A percentile compares a stretch with the other conserved stretches of the same genome.
Conservation (phyloP, 1,139 yeast genomes). For the Suhomyces bolitotheri region DNA sequence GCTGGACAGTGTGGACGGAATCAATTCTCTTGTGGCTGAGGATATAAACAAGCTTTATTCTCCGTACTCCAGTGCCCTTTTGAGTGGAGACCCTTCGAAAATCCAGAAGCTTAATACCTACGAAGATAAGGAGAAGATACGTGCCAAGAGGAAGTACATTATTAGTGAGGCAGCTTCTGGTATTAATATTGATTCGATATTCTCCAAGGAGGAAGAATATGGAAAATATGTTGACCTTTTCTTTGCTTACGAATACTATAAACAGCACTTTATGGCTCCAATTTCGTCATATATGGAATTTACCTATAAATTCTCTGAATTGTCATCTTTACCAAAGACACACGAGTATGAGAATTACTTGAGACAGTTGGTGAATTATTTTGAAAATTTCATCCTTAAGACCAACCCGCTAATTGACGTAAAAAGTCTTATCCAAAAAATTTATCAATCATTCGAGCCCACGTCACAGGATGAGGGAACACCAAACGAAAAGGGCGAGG, state of each 20-base stretch:
- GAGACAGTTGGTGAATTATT: slow-evolving; percentile 8
- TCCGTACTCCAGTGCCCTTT: slow-evolving; percentile 35
- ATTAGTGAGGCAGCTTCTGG: slow-evolving; percentile 53
- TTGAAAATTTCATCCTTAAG: slow-evolving; percentile 40
- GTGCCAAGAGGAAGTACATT: slow-evolving; percentile 36
- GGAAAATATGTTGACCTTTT: slow-evolving; percentile 68
- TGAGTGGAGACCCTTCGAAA: slow-evolving; percentile 6
- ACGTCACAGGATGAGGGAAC: slow-evolving; percentile 16
- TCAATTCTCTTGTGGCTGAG: slow-evolving; percentile 24
- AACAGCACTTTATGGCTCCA: slow-evolving; percentile 38
- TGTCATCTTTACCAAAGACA: slow-evolving; percentile 29
- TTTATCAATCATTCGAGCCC: slow-evolving; percentile 19
- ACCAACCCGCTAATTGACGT: slow-evolving; percentile 54
- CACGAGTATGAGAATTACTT: slow-evolving; percentile 46
- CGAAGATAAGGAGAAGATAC: slow-evolving; percentile 22
- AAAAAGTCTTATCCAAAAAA: slow-evolving; percentile 29
- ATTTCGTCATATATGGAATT: slow-evolving; percentile 52
- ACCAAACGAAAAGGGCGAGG: slow-evolving; percentile 32
- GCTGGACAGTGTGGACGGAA: slow-evolving; percentile 7
- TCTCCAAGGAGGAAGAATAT: slow-evolving; percentile 59
- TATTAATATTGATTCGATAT: slow-evolving; percentile 49
- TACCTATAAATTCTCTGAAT: slow-evolving; percentile 45
- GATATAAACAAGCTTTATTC: slow-evolving; percentile 36
- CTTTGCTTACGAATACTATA: slow-evolving; percentile 50
- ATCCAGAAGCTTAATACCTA: slow-evolving; percentile 9